Conservation (phyloP, 2,329 filamentous ascomycete species). For the Diaporthe vexans region DNA sequence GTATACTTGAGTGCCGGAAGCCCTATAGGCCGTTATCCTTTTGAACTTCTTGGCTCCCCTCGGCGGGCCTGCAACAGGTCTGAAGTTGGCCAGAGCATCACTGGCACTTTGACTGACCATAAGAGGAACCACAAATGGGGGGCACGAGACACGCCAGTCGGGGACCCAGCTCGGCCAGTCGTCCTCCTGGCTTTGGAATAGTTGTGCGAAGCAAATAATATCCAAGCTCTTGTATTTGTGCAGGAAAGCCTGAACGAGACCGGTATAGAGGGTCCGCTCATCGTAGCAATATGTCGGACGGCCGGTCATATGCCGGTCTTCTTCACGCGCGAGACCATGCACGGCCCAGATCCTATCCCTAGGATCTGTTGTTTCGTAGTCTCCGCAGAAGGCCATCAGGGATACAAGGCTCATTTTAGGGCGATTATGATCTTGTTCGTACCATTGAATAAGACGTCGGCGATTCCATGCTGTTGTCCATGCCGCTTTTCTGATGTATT, state of each 20-base stretch:
- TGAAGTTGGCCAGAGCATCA: constrained; percentile 34
- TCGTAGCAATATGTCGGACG: constrained; percentile 33
- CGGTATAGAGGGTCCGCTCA: constrained; percentile 23
- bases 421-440: constrained; percentile 17
- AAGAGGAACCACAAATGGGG: constrained; percentile 31
- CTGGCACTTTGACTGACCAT: constrained; percentile 38
- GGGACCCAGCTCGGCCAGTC: constrained; percentile 37
- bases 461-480: constrained; percentile 35
- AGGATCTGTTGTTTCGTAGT: constrained; percentile 33
- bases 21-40: neutral
- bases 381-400: constrained; percentile 35
- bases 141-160: constrained; percentile 30
- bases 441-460: constrained; percentile 34
- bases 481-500: neutral
- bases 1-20: constrained; percentile 4
- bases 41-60: neutral
- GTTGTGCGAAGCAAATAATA: constrained; percentile 34
- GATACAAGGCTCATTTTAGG: constrained; percentile 33
- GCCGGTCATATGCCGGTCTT: constrained; percentile 34
- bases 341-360: constrained; percentile 37
- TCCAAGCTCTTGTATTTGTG: constrained; percentile 25
- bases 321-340: constrained; percentile 26
- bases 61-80: constrained; percentile 2
- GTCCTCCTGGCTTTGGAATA: neutral
- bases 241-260: constrained; percentile 31